A percentile compares a stretch with the other conserved stretches of the same genome.
These are phyloP conservation scores for Colletotrichum musicola DNA, from an alignment of 2,329 filamentous ascomycete genomes.

Conservation along the genomic window DNA sequence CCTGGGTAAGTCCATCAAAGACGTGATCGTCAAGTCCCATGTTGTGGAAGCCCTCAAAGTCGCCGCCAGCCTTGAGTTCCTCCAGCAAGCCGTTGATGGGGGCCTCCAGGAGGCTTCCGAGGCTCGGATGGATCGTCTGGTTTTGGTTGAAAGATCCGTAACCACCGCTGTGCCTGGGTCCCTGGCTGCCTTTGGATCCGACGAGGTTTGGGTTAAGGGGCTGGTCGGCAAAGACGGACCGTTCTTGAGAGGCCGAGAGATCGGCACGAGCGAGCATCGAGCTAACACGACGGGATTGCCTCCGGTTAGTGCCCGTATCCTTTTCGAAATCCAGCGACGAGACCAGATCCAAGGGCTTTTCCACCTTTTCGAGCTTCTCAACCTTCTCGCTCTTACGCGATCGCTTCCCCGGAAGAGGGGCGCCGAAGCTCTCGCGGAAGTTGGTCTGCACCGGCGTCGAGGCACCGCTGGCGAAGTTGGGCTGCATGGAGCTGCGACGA, in stretches of 20 bases:
- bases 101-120: constrained; percentile 75
- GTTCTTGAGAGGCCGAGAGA: constrained; percentile 85
- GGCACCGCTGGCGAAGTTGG: constrained; percentile 78
- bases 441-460: constrained; percentile 81
- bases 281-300: constrained; percentile 84
- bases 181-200: constrained; percentile 71
- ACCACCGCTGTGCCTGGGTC: constrained; percentile 71
- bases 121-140: constrained; percentile 61
- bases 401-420: constrained; percentile 65
- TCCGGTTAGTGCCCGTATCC: constrained; percentile 64
- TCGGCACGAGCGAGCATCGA: constrained; percentile 91
- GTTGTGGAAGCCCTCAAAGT: constrained; percentile 77
- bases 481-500: constrained; percentile 74
- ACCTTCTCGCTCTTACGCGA: constrained; percentile 63
- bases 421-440: constrained; percentile 83
- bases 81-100: constrained; percentile 79
- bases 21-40: constrained; percentile 81
- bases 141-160: constrained; percentile 57
- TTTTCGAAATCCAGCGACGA: constrained; percentile 79
- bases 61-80: constrained; percentile 71
- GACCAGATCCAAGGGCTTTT: constrained; percentile 72
- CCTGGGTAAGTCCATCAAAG: constrained; percentile 77
- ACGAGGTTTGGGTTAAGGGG: constrained; percentile 54
- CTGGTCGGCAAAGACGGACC: constrained; percentile 82
- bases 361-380: constrained; percentile 49